These are phyloP conservation scores for Quercus dentata DNA, from an alignment of 306 rosid species.

Conservation along the genomic window DNA sequence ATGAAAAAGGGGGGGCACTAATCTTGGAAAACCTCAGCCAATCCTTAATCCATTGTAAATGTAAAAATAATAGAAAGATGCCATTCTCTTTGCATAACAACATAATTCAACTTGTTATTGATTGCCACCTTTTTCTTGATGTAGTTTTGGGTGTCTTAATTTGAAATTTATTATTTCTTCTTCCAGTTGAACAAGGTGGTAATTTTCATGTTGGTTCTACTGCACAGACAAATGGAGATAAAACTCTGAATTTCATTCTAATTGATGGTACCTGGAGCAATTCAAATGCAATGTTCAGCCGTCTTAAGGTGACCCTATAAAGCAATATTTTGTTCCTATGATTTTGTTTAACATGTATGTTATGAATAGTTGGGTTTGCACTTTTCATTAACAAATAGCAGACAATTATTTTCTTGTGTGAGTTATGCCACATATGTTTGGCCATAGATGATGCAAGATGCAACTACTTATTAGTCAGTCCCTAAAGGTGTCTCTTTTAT, in stretches of 20 bases:
- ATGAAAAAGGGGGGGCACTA: background rate
- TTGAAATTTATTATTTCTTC: constrained; percentile 15
- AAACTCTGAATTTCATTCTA: constrained; percentile 68
- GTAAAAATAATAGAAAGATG: background rate
- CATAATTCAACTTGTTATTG: background rate
- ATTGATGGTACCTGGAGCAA: constrained; percentile 99
- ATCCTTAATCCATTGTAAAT: background rate
- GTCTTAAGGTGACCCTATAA: constrained; percentile 66
- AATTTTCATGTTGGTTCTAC: constrained; percentile 34
- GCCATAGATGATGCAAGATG: background rate
- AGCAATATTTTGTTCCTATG: constrained; percentile 10
- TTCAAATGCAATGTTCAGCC: constrained; percentile 91
- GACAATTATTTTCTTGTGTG: background rate
- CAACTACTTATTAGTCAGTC: background rate
- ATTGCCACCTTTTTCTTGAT: constrained; percentile 1
- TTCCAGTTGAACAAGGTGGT: constrained; percentile 28
- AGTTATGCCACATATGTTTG: background rate
- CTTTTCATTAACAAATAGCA: background rate
- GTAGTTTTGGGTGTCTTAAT: constrained; percentile 16
- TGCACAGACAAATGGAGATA: constrained; percentile 57
- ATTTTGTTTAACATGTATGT: background rate
- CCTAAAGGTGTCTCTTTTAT: background rate
- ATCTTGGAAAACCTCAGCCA: background rate
- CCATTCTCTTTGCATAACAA: background rate
- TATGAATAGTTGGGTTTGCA: background rate